A percentile compares a stretch with the other conserved stretches of the same genome.
Evolutionary conservation across 345 rosid species (phyloP).

Genomic region (Euclidium syriacum): DNA sequence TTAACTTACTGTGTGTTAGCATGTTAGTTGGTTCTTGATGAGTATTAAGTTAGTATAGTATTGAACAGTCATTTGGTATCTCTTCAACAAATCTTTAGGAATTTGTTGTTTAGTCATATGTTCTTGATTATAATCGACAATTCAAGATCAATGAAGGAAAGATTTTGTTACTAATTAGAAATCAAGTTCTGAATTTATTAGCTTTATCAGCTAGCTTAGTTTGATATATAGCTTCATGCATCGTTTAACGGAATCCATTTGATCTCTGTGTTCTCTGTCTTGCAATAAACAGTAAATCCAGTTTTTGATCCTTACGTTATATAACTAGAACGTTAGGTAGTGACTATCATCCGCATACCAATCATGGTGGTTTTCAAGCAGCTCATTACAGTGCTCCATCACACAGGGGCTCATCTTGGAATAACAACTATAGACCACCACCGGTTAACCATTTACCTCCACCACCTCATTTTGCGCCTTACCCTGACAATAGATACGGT

Average conservation of each 20-base stretch:
- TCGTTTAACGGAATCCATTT: neutral
- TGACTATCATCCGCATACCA: constrained; percentile 40
- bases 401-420: constrained; percentile 46
- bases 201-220: neutral
- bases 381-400: constrained; percentile 37
- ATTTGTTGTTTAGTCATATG: neutral
- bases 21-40: constrained; percentile 1
- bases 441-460: constrained; percentile 29
- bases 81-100: neutral
- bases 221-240: neutral
- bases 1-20: neutral
- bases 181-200: neutral
- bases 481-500: constrained; percentile 36
- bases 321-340: constrained; percentile 38
- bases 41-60: neutral
- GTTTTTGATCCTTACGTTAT: constrained; percentile 19
- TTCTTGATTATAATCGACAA: neutral
- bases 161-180: neutral
- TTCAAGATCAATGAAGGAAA: neutral
- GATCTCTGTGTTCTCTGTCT: neutral
- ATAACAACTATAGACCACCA: constrained; percentile 28
- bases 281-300: neutral
- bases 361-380: constrained; percentile 37
- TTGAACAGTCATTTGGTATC: neutral
- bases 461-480: constrained; percentile 31